These are phyloP conservation scores for Saposhnikovia divaricata DNA, from an alignment of 129 eudicot genomes.

Conservation along the genomic window DNA sequence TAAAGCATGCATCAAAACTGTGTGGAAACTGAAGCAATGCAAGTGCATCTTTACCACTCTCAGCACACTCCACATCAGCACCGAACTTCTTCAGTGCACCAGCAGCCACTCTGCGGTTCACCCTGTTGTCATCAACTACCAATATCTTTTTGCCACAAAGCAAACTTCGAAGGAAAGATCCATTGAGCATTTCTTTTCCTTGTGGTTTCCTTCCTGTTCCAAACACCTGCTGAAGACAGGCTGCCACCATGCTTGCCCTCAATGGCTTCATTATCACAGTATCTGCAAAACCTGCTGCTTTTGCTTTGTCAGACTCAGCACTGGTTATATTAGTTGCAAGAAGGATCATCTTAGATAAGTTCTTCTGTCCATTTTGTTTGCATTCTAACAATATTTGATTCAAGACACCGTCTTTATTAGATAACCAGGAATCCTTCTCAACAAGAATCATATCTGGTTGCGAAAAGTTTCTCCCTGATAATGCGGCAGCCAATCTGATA, in stretches of 20 bases:
- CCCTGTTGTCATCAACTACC: constrained; percentile 83
- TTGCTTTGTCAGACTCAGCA: constrained; percentile 50
- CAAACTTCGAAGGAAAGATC: constrained; percentile 44
- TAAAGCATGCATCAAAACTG: constrained; percentile 71
- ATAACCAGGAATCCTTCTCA: constrained; percentile 77
- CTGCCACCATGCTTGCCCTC: constrained; percentile 80
- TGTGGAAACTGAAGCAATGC: constrained; percentile 62
- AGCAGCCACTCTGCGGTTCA: constrained; percentile 84
- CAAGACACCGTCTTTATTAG: constrained; percentile 29
- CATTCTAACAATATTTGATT: constrained; percentile 19
- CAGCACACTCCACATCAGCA: constrained; percentile 73
- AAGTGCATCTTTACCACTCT: constrained; percentile 79
- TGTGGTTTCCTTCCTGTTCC: constrained; percentile 40
- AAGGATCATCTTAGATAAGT: constrained; percentile 54
- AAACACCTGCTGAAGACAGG: constrained; percentile 69
- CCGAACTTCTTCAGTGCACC: constrained; percentile 88
- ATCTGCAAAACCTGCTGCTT: constrained; percentile 66
- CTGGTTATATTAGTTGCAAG: constrained; percentile 65
- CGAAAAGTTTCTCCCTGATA: constrained; percentile 20
- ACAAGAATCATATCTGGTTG: constrained; percentile 67
- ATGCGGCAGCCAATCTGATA: constrained; percentile 28
- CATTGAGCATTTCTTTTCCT: constrained; percentile 43
- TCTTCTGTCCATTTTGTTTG: constrained; percentile 30
- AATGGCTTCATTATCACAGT: constrained; percentile 81
- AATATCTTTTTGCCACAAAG: constrained; percentile 71